phyloP scores from a whole-genome alignment of 2,329 filamentous ascomycete species.

The Daldinia eschscholtzii region DNA sequence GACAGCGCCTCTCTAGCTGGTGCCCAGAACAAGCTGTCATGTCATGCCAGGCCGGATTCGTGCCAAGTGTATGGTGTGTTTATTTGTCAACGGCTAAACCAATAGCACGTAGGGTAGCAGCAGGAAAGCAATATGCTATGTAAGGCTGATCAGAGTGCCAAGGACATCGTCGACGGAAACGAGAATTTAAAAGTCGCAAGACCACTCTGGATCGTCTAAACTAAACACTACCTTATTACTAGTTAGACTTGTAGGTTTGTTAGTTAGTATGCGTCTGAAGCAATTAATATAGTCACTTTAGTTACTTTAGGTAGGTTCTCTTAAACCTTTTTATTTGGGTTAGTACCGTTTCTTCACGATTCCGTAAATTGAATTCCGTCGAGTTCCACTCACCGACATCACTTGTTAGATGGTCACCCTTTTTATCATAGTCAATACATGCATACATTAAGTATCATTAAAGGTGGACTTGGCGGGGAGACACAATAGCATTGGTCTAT shows the following conservation, averaged over 20 bases:
- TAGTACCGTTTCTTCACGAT: not conserved
- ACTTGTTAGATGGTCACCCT: conserved; percentile 2
- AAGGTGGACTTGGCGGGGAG: conserved; percentile 21
- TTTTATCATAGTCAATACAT: conserved; percentile 16
- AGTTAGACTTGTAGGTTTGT: not conserved
- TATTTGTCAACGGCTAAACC: conserved; percentile 39
- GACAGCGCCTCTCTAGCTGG: conserved; percentile 14
- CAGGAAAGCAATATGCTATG: conserved; percentile 19
- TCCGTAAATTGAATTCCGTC: conserved; percentile 30
- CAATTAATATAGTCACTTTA: not conserved
- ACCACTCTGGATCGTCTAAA: not conserved
- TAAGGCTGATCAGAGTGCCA: conserved; percentile 29
- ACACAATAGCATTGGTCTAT: conserved; percentile 17
- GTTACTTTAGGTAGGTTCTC: not conserved
- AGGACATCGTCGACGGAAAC: conserved; percentile 13
- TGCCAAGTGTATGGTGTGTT: conserved; percentile 21
- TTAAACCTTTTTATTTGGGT: not conserved
- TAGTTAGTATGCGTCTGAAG: not conserved
- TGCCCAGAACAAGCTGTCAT: conserved; percentile 16
- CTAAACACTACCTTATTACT: not conserved
- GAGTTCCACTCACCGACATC: conserved; percentile 7
- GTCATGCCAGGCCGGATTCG: conserved; percentile 26
- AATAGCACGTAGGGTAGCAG: conserved; percentile 25
- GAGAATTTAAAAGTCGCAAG: conserved; percentile 15
- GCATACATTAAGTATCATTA: conserved; percentile 22